These are phyloP conservation scores for Tremella fuciformis DNA, from an alignment of 768 basidiomycete genomes.

Conservation along the genomic window DNA sequence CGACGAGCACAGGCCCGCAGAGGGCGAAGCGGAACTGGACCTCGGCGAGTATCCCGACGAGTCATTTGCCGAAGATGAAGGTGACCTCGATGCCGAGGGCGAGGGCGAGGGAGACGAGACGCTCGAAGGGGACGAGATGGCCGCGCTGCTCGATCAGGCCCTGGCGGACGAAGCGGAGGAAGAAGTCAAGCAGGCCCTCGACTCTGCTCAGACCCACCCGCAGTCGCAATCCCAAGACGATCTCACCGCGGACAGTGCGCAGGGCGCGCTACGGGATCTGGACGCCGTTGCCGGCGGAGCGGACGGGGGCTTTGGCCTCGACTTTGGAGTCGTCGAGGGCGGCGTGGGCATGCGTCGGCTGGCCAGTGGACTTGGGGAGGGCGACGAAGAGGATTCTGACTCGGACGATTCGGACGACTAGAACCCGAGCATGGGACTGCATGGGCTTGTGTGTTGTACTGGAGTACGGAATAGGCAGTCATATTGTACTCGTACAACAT, in stretches of 20 bases:
- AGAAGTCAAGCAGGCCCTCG: slow-evolving; percentile 7
- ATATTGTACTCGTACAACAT: no score
- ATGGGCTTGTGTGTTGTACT: no score
- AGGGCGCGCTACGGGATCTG: no score
- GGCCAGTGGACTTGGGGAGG: slow-evolving; percentile 22
- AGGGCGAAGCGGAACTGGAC: no score
- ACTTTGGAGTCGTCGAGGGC: slow-evolving; percentile 20
- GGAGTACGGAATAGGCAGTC: no score
- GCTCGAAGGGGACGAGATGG: slow-evolving; percentile 22
- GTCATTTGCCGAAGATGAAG: slow-evolving; percentile 1
- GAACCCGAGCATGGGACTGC: background rate
- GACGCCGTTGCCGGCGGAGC: no score
- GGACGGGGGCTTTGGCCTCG: no score
- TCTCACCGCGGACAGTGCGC: no score
- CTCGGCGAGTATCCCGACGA: slow-evolving; percentile 9
- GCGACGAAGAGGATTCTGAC: slow-evolving; percentile 21
- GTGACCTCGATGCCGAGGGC: slow-evolving; percentile 12
- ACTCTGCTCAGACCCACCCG: background rate
- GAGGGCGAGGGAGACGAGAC: slow-evolving; percentile 20
- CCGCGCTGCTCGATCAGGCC: slow-evolving; percentile 9
- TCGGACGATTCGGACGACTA: slow-evolving; percentile 37
- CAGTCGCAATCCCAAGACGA: background rate
- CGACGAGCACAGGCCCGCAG: background rate
- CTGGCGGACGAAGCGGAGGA: slow-evolving; percentile 13
- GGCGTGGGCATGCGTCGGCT: slow-evolving; percentile 34